Evolutionary conservation across 129 eudicot species (phyloP), one percentile per base, ranked within the genome.

Genomic region (Chrysanthemum seticuspe): DNA sequence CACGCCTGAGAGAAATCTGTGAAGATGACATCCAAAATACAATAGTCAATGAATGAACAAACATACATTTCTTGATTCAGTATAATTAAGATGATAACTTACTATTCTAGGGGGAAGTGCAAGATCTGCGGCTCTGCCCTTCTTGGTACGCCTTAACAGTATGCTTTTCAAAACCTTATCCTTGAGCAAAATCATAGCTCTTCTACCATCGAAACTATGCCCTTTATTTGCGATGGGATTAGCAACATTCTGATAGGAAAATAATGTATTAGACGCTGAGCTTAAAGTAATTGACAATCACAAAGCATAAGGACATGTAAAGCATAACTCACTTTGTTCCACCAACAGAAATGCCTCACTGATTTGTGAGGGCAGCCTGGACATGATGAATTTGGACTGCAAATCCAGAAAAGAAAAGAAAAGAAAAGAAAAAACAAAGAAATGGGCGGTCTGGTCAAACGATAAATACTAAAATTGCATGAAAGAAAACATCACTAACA

Each of bases 301-400:
- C 40, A 62, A 71, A 79, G 10, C 29, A 15, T 50, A 68, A 11
- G 29, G 14, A 29, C 40, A 13, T 49, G 9, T 25, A 45, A 29
- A 23, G 58, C 47, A 56, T 27, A 58, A 74, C 92, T 82, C 67
- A 93, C 96, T 78, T 53, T 95, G 75, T 90, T 95, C 99, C 99
- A 95, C 99, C 97, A 95, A 81, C 99, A 95, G 45, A 95, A 95
- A 83, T 95, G 99, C 62, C 96, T 82, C 52, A 84, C 88, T 79
- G 86, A 75, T 77, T 80, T 88, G 79, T 95, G 99, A 57, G 79
- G 80, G 74, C 99, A 95, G 54, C 73, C 45, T 65, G 84, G 78
- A 67, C 98, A 93, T 14, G 72, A 81, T 62, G 79, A 18, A 58
- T 88, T 59, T 72, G 89, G 72, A 73, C 96, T 90, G 87, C 61